phyloP scores from a whole-genome alignment of 1,284 basidiomycete genomes.

The Boletus subluridellus region DNA sequence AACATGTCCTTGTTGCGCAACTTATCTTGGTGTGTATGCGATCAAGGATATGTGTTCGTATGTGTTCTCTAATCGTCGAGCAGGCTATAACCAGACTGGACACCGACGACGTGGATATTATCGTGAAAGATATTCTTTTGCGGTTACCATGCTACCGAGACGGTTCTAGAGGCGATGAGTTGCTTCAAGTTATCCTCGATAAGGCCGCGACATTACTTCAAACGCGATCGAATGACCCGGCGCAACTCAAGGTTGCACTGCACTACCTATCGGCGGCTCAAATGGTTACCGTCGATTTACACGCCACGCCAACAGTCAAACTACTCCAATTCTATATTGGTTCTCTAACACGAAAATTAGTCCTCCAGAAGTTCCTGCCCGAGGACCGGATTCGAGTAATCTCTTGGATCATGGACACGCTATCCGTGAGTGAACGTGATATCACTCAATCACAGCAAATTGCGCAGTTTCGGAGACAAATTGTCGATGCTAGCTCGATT shows the following conservation, averaged over 20 bases:
- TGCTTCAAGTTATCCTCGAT: constrained; percentile 46
- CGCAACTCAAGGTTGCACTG: constrained; percentile 38
- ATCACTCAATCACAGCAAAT: constrained; percentile 21
- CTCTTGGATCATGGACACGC: constrained; percentile 39
- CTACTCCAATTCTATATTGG: constrained; percentile 53
- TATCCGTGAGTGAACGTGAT: constrained; percentile 34
- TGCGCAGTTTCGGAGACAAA: constrained; percentile 39
- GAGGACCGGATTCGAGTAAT: constrained; percentile 46
- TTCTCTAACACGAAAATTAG: constrained; percentile 45
- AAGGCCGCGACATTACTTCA: constrained; percentile 40
- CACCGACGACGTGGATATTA: constrained; percentile 41
- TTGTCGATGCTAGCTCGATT: constrained; percentile 46
- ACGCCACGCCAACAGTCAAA: constrained; percentile 41
- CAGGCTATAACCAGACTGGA: constrained; percentile 53
- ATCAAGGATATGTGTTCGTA: background rate
- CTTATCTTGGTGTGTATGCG: constrained; percentile 44
- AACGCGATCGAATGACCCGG: constrained; percentile 36
- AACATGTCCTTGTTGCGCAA: constrained; percentile 47
- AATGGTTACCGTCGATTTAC: constrained; percentile 43
- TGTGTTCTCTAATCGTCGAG: constrained; percentile 3
- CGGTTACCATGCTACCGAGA: constrained; percentile 46
- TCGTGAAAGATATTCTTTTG: constrained; percentile 53
- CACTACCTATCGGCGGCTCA: constrained; percentile 49
- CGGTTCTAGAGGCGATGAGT: constrained; percentile 37
- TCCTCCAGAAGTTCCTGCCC: constrained; percentile 43